These are phyloP conservation scores for Zoysia matrella DNA, from an alignment of 202 grass and related monocot genomes.

Conservation along the genomic window DNA sequence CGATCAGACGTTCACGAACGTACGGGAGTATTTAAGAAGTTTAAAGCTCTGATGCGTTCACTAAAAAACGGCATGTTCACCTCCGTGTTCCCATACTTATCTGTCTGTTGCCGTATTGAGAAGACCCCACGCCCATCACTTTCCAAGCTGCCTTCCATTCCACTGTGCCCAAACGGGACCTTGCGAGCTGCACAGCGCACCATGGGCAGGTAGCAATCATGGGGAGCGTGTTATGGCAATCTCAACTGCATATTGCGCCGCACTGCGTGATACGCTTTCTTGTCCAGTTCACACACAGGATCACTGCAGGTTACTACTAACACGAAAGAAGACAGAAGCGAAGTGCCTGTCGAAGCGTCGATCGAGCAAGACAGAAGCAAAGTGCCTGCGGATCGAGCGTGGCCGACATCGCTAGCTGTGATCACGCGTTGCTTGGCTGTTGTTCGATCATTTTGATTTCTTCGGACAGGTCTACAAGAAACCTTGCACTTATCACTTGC, in stretches of 20 bases:
- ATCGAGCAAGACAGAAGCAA: too few relatives aligned
- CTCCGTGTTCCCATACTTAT: neutral
- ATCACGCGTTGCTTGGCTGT: too few relatives aligned
- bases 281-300: constrained; percentile 26
- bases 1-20: too few relatives aligned
- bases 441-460: too few relatives aligned
- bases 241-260: neutral
- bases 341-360: too few relatives aligned
- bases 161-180: neutral
- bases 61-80: too few relatives aligned
- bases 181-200: constrained; percentile 1
- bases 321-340: too few relatives aligned
- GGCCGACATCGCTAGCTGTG: too few relatives aligned
- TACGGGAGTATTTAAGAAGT: neutral
- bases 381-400: too few relatives aligned
- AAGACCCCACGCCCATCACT: constrained; percentile 27
- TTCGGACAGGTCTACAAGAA: too few relatives aligned
- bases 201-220: constrained; percentile 12
- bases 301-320: neutral
- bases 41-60: neutral
- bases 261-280: neutral
- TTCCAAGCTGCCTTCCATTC: constrained; percentile 42
- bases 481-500: too few relatives aligned
- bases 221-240: neutral
- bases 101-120: constrained; percentile 38